Evolutionary conservation across 2,329 filamentous ascomycete species (phyloP).

Genomic region (Fusarium papillatum): DNA sequence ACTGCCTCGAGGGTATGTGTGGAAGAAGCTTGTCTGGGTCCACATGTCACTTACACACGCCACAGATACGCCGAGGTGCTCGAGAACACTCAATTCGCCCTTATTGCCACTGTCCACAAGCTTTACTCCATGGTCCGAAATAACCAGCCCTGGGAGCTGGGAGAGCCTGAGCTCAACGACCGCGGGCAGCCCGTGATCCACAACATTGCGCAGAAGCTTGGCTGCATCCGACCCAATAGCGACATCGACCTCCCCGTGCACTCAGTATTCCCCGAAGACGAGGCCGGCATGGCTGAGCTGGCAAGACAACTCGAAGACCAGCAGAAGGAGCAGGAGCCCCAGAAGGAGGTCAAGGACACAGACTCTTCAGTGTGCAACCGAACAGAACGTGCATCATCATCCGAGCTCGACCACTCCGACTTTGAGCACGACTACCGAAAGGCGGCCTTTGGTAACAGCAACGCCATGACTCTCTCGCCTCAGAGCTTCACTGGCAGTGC

Average conservation of each 20-base stretch:
- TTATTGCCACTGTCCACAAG: slow-evolving; percentile 76
- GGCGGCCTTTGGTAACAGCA: slow-evolving; percentile 58
- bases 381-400: slow-evolving; percentile 66
- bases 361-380: slow-evolving; percentile 40
- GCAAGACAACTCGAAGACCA: slow-evolving; percentile 66
- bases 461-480: slow-evolving; percentile 64
- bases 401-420: slow-evolving; percentile 68
- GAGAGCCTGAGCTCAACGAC: slow-evolving; percentile 75
- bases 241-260: slow-evolving; percentile 71
- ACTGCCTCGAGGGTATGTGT: slow-evolving; percentile 69
- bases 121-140: slow-evolving; percentile 74
- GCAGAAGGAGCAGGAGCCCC: slow-evolving; percentile 55
- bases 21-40: not conserved
- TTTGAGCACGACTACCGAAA: slow-evolving; percentile 68
- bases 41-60: slow-evolving; percentile 38
- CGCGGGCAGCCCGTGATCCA: slow-evolving; percentile 74
- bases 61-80: slow-evolving; percentile 73
- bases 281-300: slow-evolving; percentile 68
- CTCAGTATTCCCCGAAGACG: slow-evolving; percentile 72
- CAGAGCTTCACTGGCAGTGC: slow-evolving; percentile 61
- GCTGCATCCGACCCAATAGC: slow-evolving; percentile 73
- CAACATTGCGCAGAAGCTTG: slow-evolving; percentile 74
- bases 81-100: slow-evolving; percentile 74
- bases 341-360: slow-evolving; percentile 46
- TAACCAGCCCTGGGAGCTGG: slow-evolving; percentile 70